A percentile compares a stretch with the other conserved stretches of the same genome.
Evolutionary conservation across 345 rosid genomes (phyloP).

Genomic region (Ceriops tagal): DNA sequence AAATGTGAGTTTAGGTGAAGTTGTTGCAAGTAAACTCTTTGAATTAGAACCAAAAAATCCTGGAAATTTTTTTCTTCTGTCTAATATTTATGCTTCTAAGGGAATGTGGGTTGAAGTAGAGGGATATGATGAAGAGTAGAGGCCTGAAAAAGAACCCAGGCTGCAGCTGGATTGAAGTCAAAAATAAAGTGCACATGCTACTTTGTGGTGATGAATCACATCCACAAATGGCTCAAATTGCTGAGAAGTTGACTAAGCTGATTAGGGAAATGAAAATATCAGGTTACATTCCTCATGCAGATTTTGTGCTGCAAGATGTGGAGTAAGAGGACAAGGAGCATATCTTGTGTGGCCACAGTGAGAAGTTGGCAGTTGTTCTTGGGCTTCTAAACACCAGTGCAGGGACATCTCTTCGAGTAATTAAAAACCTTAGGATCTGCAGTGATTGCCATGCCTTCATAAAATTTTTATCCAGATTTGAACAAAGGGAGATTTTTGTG

Average conservation of each 20-base stretch:
- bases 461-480: slow-evolving; percentile 57
- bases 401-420: slow-evolving; percentile 52
- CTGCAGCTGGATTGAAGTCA: slow-evolving; percentile 76
- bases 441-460: slow-evolving; percentile 71
- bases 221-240: slow-evolving; percentile 49
- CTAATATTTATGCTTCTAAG: slow-evolving; percentile 67
- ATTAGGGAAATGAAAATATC: slow-evolving; percentile 52
- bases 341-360: slow-evolving; percentile 69
- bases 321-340: slow-evolving; percentile 65
- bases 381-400: slow-evolving; percentile 54
- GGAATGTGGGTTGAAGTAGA: slow-evolving; percentile 58
- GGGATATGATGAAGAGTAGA: slow-evolving; percentile 51
- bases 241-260: slow-evolving; percentile 38
- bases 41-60: slow-evolving; percentile 55
- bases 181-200: slow-evolving; percentile 55
- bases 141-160: slow-evolving; percentile 66
- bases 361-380: slow-evolving; percentile 63
- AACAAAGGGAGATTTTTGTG: slow-evolving; percentile 53
- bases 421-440: slow-evolving; percentile 65
- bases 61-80: slow-evolving; percentile 56
- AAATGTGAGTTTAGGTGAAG: slow-evolving; percentile 56
- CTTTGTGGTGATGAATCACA: slow-evolving; percentile 55
- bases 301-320: slow-evolving; percentile 57
- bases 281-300: slow-evolving; percentile 42
- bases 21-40: slow-evolving; percentile 48